Evolutionary conservation across 2,329 filamentous ascomycete species (phyloP), one percentile per base, ranked within the genome.

Genomic region (Hansfordia pulvinata): DNA sequence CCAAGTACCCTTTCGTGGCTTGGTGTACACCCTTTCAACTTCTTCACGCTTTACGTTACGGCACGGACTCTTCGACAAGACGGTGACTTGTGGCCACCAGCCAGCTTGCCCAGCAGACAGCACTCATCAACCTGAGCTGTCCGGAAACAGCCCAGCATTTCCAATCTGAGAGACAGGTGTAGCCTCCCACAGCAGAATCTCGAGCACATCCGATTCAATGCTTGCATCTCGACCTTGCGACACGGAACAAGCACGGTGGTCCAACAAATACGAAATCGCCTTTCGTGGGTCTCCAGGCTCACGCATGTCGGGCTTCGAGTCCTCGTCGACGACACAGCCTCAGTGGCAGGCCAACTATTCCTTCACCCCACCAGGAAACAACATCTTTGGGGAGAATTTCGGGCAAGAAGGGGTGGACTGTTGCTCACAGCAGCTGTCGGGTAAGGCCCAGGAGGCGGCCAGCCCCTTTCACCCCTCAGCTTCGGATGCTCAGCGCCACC

Each of bases 281-380:
- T 52, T 58, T 37, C 52, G 54, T 41, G 61, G 60, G 38, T 42
- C 54, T 29, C 48, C 57, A 33, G 53, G 54, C 40, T 49, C 60
- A 58, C 66, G 64, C 52, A 71, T 71, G 66, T 68, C 66, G 54
- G 65, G 61, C 42, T 68, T 62, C 52, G 59, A 64, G 43, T 42
- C 57, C 33, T 57, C 61, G 38, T 48, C 64, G 48, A 58, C 62
- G 41, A 58, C 63, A 43, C 62, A 65, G 54, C 54, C 63, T 39
- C 62, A 65, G 49, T 70, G 66, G 66, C 64, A 64, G 46, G 60
- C 59, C 33, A 60, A 64, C 45, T 65, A 65, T 46, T 58, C 62
- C 39, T 48, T 63, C 30, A 50, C 60, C 17, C 54, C 57, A 11
- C 49, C 49, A 21, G 61, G 62, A 30, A 56, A 44, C 40, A 53